phyloP scores from a whole-genome alignment of 2,329 filamentous ascomycete species.

The Leptographium lundbergii region DNA sequence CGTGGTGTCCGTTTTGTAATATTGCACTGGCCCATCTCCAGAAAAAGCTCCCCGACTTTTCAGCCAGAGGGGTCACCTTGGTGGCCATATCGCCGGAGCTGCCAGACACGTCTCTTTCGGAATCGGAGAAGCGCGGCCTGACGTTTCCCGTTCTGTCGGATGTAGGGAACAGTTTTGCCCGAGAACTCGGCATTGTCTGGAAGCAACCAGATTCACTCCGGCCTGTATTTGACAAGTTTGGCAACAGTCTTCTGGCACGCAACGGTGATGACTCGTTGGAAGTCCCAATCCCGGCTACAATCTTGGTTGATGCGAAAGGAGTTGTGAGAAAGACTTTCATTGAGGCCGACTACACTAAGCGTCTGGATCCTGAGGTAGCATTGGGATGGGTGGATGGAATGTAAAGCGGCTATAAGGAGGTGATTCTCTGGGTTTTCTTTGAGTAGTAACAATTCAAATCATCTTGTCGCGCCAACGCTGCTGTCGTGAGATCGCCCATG shows the following conservation, averaged over 20 bases:
- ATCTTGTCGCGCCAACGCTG: too few species aligned
- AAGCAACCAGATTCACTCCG: conserved; percentile 17
- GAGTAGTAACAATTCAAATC: too few species aligned
- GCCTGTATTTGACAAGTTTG: conserved; percentile 16
- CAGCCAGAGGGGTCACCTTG: conserved; percentile 24
- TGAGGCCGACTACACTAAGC: conserved; percentile 24
- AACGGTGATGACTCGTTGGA: conserved; percentile 26
- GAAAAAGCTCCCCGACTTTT: conserved; percentile 21
- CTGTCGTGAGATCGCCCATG: too few species aligned
- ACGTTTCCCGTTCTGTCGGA: conserved; percentile 28
- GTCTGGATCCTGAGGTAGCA: conserved; percentile 22
- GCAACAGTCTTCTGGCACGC: conserved; percentile 17
- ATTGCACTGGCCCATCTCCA: conserved; percentile 24
- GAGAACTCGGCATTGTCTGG: conserved; percentile 24
- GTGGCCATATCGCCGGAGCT: conserved; percentile 29
- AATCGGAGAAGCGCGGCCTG: conserved; percentile 26
- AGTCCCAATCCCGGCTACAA: conserved; percentile 25
- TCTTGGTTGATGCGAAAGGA: conserved; percentile 24
- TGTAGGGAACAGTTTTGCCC: conserved; percentile 21
- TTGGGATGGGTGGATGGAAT: conserved; percentile 22
- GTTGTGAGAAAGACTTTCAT: conserved; percentile 23
- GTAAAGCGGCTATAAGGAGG: too few species aligned
- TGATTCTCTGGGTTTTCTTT: too few species aligned
- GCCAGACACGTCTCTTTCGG: conserved; percentile 24
- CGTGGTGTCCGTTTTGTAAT: conserved; percentile 35